These are phyloP conservation scores for Tetrastigma voinierianum DNA, from an alignment of 164 flowering plant species.

Conservation along the genomic window DNA sequence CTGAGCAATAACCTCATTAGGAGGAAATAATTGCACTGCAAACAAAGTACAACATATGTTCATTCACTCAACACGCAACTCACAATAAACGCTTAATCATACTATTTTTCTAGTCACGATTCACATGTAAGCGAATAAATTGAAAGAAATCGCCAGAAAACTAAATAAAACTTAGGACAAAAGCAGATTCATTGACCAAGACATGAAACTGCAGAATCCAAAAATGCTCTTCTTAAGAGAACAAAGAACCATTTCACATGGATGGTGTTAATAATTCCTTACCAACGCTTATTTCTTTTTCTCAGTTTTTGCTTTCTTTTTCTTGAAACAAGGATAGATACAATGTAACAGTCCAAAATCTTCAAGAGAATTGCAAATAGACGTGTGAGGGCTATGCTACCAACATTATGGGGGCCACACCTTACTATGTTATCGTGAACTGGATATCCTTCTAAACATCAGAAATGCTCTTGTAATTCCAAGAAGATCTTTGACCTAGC, in stretches of 20 bases:
- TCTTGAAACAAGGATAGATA: too few relatives aligned
- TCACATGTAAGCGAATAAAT: background rate
- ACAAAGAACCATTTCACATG: background rate
- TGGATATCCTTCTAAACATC: too few relatives aligned
- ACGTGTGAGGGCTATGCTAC: too few relatives aligned
- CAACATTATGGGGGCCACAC: too few relatives aligned
- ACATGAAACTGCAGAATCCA: background rate
- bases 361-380: too few relatives aligned
- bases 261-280: too few relatives aligned
- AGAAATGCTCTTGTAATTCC: too few relatives aligned
- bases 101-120: background rate
- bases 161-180: background rate
- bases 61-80: background rate
- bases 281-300: too few relatives aligned
- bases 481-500: too few relatives aligned
- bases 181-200: background rate
- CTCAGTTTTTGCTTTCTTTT: too few relatives aligned
- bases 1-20: background rate
- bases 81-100: background rate
- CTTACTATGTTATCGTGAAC: too few relatives aligned
- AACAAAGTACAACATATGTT: background rate
- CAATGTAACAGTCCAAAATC: too few relatives aligned
- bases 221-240: background rate
- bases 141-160: background rate
- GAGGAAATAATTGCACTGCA: conserved; percentile 1